These are phyloP conservation scores for Nakazawaea ernobii DNA, from an alignment of 805 yeast species.

Conservation along the genomic window DNA sequence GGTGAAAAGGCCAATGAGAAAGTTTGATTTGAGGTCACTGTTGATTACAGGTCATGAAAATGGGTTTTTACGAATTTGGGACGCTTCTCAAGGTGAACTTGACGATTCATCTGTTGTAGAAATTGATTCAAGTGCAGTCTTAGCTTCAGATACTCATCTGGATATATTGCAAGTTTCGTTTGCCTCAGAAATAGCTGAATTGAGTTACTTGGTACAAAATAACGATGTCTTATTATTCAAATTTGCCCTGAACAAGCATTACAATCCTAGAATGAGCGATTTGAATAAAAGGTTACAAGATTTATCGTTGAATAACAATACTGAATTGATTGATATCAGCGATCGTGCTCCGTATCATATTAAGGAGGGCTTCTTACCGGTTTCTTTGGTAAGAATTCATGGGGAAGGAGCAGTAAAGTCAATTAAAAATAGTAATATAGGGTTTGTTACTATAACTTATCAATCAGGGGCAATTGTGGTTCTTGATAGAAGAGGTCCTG, in stretches of 20 bases:
- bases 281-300: constrained; percentile 24
- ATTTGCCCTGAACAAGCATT: constrained; percentile 51
- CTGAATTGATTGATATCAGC: constrained; percentile 39
- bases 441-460: constrained; percentile 80
- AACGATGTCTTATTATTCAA: constrained; percentile 77
- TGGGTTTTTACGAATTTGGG: constrained; percentile 81
- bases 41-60: constrained; percentile 82
- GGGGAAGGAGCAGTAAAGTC: constrained; percentile 49
- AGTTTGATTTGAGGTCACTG: constrained; percentile 46
- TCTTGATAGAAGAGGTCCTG: constrained; percentile 69
- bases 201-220: constrained; percentile 58
- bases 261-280: constrained; percentile 29
- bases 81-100: constrained; percentile 71
- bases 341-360: constrained; percentile 45
- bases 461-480: constrained; percentile 68
- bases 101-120: constrained; percentile 56
- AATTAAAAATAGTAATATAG: constrained; percentile 64
- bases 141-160: constrained; percentile 32
- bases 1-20: constrained; percentile 36
- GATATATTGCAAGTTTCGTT: constrained; percentile 59
- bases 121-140: constrained; percentile 45
- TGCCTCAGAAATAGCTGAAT: constrained; percentile 71
- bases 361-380: constrained; percentile 61
- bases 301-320: constrained; percentile 19
- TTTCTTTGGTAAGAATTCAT: constrained; percentile 34